Evolutionary conservation across 2,329 filamentous ascomycete species (phyloP), one percentile per base, ranked within the genome.

Genomic region (Ustulina deusta): DNA sequence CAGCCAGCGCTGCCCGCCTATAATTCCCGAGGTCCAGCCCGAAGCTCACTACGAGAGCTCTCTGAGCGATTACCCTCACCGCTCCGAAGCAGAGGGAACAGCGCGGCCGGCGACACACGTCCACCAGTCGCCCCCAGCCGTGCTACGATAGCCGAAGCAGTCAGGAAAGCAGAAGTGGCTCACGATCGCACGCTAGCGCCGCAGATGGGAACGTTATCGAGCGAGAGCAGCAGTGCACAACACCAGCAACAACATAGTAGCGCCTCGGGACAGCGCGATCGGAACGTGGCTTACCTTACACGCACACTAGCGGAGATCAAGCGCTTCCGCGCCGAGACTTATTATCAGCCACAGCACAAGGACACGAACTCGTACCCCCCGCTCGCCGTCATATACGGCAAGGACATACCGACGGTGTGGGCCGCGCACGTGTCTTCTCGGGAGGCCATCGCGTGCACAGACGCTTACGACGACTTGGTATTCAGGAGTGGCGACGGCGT

Each of bases 401-500:
- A 97, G 78, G 89, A 89, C 27, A 92, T 91, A 0, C 94, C 94
- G 0, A 97, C 94, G 0, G 92, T 97, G 0, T 93, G 90, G 76
- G 93, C 91, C 0, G 93, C 93, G 0, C 89, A 90, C 51, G 93
- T 98, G 0, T 82, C 86, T 15, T 88, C 89, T 1, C 84, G 86
- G 3, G 93, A 95, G 61, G 89, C 86, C 0, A 97, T 97, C 72
- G 87, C 89, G 57, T 88, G 89, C 68, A 83, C 88, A 0, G 93
- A 97, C 78, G 90, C 89, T 0, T 97, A 97, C 77, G 93, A 97
- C 71, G 91, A 97, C 73, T 84, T 98, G 2, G 87, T 93, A 0
- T 97, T 97, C 80, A 91, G 92, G 0, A 91, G 90, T 25, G 94
- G 94, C 1, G 94, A 98, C 77, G 95, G 94, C 0, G 94, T 98